These are phyloP conservation scores for Plasmopara halstedii DNA, from an alignment of 352 stramenopile species.

Conservation along the genomic window DNA sequence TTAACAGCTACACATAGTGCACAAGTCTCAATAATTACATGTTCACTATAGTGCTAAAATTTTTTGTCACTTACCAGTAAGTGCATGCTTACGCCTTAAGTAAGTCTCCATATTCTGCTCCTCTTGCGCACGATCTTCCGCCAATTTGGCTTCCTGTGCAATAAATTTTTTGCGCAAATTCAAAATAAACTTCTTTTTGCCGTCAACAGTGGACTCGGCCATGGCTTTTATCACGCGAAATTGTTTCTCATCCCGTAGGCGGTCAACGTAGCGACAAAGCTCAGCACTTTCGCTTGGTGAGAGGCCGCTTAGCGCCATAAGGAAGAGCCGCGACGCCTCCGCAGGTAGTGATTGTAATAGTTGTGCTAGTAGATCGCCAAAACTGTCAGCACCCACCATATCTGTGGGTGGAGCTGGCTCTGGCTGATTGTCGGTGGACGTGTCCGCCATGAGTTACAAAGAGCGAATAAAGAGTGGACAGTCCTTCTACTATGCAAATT, in stretches of 20 bases:
- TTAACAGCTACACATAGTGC: conserved; percentile 44
- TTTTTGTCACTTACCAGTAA: conserved; percentile 36
- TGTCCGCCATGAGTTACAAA: conserved; percentile 15
- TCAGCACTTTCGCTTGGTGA: conserved; percentile 65
- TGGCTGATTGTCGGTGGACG: conserved; percentile 23
- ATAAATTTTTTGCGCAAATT: conserved; percentile 68
- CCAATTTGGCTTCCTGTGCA: conserved; percentile 49
- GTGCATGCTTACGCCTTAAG: conserved; percentile 63
- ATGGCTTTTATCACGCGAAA: conserved; percentile 82
- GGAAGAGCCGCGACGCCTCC: conserved; percentile 64
- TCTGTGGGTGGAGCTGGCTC: conserved; percentile 26
- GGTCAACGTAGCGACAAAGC: conserved; percentile 66
- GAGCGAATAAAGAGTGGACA: not conserved
- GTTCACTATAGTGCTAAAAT: not conserved
- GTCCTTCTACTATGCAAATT: not conserved
- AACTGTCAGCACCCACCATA: conserved; percentile 23
- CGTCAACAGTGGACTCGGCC: conserved; percentile 65
- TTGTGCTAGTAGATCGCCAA: conserved; percentile 71
- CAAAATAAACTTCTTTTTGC: conserved; percentile 73
- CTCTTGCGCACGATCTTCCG: conserved; percentile 38
- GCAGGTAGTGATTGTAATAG: conserved; percentile 62
- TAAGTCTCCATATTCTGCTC: conserved; percentile 58
- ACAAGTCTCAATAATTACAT: too few relatives aligned
- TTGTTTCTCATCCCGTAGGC: conserved; percentile 74
- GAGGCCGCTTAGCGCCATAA: conserved; percentile 67